phyloP scores from a whole-genome alignment of 2,329 filamentous ascomycete genomes.

The Penicillium oxalicum region DNA sequence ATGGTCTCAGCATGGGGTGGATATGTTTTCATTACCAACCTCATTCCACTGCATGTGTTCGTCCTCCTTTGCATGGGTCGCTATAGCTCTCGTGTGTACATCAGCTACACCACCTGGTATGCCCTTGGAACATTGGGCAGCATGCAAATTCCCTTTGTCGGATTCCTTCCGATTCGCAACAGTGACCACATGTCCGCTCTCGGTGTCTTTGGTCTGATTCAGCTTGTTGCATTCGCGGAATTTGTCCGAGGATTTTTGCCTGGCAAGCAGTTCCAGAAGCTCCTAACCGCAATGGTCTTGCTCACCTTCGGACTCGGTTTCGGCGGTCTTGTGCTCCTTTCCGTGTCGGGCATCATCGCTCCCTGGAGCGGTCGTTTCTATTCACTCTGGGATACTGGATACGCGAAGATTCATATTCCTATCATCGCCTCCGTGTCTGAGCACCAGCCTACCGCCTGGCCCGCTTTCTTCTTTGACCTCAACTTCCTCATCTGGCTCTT shows the following conservation, averaged over 20 bases:
- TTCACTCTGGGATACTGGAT: slow-evolving; percentile 96
- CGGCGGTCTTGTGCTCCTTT: slow-evolving; percentile 70
- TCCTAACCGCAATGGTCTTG: slow-evolving; percentile 71
- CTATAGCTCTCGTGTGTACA: slow-evolving; percentile 89
- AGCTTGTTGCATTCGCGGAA: slow-evolving; percentile 86
- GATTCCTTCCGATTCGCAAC: slow-evolving; percentile 90
- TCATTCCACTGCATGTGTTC: slow-evolving; percentile 89
- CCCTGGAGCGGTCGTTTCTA: slow-evolving; percentile 99
- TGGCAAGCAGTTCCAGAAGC: slow-evolving; percentile 87
- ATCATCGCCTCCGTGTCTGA: slow-evolving; percentile 99
- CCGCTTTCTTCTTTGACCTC: slow-evolving; percentile 97
- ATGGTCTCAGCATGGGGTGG: slow-evolving; percentile 99
- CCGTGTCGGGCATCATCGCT: slow-evolving; percentile 83
- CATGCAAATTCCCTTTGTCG: slow-evolving; percentile 99
- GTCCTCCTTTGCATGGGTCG: slow-evolving; percentile 94
- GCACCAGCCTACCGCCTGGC: slow-evolving; percentile 98
- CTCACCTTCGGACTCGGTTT: slow-evolving; percentile 68
- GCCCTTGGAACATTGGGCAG: slow-evolving; percentile 90
- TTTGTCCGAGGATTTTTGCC: slow-evolving; percentile 84
- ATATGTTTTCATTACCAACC: slow-evolving; percentile 98
- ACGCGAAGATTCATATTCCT: slow-evolving; percentile 98
- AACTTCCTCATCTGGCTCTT: slow-evolving; percentile 99
- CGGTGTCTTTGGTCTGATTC: slow-evolving; percentile 90
- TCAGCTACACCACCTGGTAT: slow-evolving; percentile 98
- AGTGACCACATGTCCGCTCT: slow-evolving; percentile 98